Conservation (phyloP, 306 rosid genomes). For the Cajanus cajan region DNA sequence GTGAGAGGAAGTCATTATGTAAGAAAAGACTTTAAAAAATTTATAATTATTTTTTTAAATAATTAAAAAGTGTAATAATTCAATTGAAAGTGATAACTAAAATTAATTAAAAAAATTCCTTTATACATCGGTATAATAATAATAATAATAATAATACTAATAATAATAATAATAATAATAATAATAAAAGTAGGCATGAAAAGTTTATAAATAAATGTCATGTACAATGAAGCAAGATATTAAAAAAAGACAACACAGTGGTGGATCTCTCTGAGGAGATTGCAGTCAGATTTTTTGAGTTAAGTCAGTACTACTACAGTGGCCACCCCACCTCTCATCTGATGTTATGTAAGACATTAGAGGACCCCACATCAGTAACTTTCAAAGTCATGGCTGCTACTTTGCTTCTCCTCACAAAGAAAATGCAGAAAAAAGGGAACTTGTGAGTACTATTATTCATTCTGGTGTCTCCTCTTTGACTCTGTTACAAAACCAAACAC, state of each 20-base stretch:
- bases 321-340: constrained; percentile 40
- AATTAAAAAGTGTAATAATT: no score
- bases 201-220: neutral
- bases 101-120: no score
- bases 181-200: neutral
- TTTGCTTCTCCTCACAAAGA: constrained; percentile 28
- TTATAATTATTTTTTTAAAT: no score
- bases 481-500: constrained; percentile 40
- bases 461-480: constrained; percentile 41
- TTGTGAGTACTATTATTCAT: constrained; percentile 8
- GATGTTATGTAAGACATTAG: constrained; percentile 26
- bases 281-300: constrained; percentile 71
- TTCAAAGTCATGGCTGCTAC: constrained; percentile 35
- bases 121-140: no score
- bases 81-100: no score
- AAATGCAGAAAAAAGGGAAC: constrained; percentile 33
- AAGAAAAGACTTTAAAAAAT: no score
- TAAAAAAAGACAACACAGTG: constrained; percentile 29
- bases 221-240: constrained; percentile 22
- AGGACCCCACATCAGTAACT: constrained; percentile 52
- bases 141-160: no score
- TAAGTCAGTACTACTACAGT: constrained; percentile 37
- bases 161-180: no score
- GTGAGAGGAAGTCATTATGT: no score
- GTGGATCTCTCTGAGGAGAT: constrained; percentile 51